Base-by-base conservation (phyloP, 1,139 yeast genomes). In the Pichia sp. region DNA sequence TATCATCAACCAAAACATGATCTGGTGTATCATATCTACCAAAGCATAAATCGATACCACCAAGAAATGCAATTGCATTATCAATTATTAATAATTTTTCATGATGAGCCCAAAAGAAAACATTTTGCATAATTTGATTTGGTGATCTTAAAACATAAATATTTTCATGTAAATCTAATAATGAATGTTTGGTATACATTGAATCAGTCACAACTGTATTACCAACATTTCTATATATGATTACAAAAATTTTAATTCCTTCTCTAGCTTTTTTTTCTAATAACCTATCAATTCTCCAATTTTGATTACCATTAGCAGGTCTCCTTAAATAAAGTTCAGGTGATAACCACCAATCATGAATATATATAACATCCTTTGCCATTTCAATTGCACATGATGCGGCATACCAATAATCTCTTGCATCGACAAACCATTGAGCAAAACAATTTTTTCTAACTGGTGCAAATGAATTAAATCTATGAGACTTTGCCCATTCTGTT, bases 41-140 rank as follows among this genome's bases (percentile, higher is more conserved):
- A 65, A 79, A 92, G 63, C 99, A 94, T 51, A 94, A 72, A 67
- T 94, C 99, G 56, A 92, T 81, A 33, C 99, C 99, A 34, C 99
- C 99, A 49, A 90, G 70, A 62, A 92, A 94, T 6, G 95, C 95
- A 47, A 89, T 77, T 0, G 92, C 83, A 56, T 86, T 88, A 66
- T 94, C 99, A 49, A 94, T 72, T 40, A 92, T 77, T 57, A 94
- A 81, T 49, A 94, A 68, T 63, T 94, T 94, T 64, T 94, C 99
- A 67, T 94, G 99, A 70, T 94, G 99, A 0, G 99, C 98, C 98
- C 98, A 94, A 65, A 94, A 94, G 60, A 81, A 87, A 0, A 96
- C 89, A 60, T 90, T 89, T 64, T 92, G 97, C 48, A 88, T 71
- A 63, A 94, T 78, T 65, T 94, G 99, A 58, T 92, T 90, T 4